Evolutionary conservation across 148 eudicot genomes (phyloP).

Genomic region (Rhododendron mucronatum): DNA sequence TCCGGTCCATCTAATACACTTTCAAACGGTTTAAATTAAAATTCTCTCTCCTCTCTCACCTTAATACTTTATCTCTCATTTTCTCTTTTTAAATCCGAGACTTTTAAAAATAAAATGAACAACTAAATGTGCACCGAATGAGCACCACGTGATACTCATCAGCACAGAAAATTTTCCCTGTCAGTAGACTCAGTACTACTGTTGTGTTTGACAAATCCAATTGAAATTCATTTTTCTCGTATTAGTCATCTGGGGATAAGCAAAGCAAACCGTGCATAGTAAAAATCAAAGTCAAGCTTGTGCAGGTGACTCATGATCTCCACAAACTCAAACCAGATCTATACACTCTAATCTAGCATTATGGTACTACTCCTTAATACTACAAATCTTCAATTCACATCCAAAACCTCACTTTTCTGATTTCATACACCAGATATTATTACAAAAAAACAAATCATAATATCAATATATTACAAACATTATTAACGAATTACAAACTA

Average conservation of each 20-base stretch:
- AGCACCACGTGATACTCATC: no score
- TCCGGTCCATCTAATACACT: fast-evolving
- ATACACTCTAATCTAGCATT: background rate
- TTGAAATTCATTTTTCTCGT: background rate
- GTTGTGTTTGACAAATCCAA: background rate
- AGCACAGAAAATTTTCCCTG: no score
- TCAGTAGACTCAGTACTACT: background rate
- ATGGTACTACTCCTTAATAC: background rate
- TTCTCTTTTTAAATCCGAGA: fast-evolving
- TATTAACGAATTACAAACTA: background rate
- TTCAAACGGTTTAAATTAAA: no score
- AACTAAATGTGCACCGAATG: fast-evolving
- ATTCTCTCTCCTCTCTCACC: no score
- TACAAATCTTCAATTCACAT: background rate
- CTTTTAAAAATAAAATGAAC: no score
- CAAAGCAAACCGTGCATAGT: background rate
- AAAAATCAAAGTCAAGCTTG: background rate
- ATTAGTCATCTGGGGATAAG: background rate
- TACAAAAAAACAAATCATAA: background rate
- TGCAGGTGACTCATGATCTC: background rate
- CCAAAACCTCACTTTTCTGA: slow-evolving; percentile 1
- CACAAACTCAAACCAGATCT: background rate
- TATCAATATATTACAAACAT: background rate
- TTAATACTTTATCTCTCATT: no score
- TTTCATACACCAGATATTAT: background rate